Evolutionary conservation across 1,284 basidiomycete genomes (phyloP).

Genomic region (Dichomitus squalens): DNA sequence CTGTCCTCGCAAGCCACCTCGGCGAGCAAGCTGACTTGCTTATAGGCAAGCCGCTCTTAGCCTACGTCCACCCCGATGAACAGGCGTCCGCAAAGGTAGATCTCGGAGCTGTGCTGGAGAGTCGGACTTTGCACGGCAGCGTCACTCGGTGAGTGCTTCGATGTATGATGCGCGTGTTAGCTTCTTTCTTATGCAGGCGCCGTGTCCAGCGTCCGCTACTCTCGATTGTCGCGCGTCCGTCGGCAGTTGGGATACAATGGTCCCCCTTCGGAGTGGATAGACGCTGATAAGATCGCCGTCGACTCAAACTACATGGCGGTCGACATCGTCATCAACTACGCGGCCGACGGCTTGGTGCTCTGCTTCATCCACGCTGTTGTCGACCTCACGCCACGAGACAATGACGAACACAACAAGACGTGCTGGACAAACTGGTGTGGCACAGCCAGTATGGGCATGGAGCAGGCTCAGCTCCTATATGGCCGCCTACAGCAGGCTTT

Average conservation of each 20-base stretch:
- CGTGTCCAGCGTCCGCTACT: conserved; percentile 69
- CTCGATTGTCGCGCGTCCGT: conserved; percentile 70
- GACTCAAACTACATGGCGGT: conserved; percentile 86
- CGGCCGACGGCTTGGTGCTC: conserved; percentile 87
- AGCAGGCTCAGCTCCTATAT: conserved; percentile 62
- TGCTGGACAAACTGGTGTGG: conserved; percentile 97
- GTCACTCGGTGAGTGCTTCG: conserved; percentile 74
- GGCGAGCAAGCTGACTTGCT: conserved; percentile 69
- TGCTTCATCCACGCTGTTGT: conserved; percentile 94
- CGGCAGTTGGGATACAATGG: conserved; percentile 65
- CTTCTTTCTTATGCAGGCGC: conserved; percentile 5
- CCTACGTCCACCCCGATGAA: conserved; percentile 92
- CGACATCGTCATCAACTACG: conserved; percentile 95
- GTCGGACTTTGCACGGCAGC: conserved; percentile 85
- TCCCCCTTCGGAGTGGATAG: conserved; percentile 53
- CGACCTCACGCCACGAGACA: conserved; percentile 79
- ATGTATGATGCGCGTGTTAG: neutral
- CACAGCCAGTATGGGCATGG: conserved; percentile 59
- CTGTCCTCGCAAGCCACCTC: conserved; percentile 79
- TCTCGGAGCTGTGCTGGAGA: conserved; percentile 77
- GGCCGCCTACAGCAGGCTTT: conserved; percentile 55
- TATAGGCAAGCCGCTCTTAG: conserved; percentile 77
- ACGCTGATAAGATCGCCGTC: conserved; percentile 69
- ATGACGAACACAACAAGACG: conserved; percentile 76
- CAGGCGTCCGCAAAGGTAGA: conserved; percentile 77